A percentile compares a stretch with the other conserved stretches of the same genome.
Conservation (phyloP, 148 eudicot genomes). For the Camellia japonica region DNA sequence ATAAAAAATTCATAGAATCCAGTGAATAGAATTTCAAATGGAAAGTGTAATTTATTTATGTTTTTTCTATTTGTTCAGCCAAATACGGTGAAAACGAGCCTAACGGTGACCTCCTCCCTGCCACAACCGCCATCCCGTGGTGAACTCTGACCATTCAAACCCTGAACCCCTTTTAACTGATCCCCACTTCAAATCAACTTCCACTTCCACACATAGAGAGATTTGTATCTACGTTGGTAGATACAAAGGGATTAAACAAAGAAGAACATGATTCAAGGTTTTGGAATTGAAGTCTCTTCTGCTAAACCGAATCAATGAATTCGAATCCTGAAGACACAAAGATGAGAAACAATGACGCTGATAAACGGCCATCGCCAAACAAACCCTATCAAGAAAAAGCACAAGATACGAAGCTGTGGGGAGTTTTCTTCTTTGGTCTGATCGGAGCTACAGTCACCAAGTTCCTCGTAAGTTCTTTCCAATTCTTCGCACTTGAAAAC, state of each 20-base stretch:
- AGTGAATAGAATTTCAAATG: too few relatives aligned
- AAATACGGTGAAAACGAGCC: too few relatives aligned
- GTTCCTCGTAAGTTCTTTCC: constrained; percentile 47
- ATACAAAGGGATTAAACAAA: neutral
- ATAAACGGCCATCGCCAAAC: constrained; percentile 15
- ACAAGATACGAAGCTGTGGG: constrained; percentile 53
- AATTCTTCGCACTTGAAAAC: neutral
- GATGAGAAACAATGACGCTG: constrained; percentile 24
- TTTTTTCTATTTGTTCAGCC: too few relatives aligned
- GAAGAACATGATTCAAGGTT: constrained; percentile 24
- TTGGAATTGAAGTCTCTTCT: neutral
- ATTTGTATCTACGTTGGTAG: neutral
- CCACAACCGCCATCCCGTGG: neutral
- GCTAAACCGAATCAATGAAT: constrained; percentile 3
- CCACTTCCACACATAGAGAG: neutral
- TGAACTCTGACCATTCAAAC: neutral
- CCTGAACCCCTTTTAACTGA: neutral
- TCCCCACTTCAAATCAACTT: neutral
- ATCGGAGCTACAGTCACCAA: constrained; percentile 84
- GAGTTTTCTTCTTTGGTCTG: constrained; percentile 62
- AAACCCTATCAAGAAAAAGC: constrained; percentile 29
- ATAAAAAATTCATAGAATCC: too few relatives aligned
- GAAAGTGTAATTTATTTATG: too few relatives aligned
- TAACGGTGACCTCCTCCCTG: too few relatives aligned
- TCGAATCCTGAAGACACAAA: constrained; percentile 6